Evolutionary conservation across 2,329 filamentous ascomycete genomes (phyloP).

Genomic region (Bipolaris zeicola): DNA sequence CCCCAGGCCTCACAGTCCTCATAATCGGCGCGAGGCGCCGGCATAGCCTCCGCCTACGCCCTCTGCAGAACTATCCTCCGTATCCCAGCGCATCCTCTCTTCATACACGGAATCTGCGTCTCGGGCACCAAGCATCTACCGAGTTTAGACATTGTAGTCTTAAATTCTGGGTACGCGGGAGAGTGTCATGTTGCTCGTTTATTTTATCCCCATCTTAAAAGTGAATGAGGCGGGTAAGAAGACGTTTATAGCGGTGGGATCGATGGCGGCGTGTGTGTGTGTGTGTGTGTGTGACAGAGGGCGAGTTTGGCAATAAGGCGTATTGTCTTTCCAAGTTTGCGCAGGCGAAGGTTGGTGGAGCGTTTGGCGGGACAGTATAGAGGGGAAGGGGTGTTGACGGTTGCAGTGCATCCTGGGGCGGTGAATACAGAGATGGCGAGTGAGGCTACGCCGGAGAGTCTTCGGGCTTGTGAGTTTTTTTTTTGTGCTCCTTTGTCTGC

Average conservation of each 20-base stretch:
- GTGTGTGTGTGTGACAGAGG: conserved; percentile 25
- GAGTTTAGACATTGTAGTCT: conserved; percentile 46
- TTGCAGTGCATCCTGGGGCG: conserved; percentile 41
- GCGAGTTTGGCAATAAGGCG: conserved; percentile 48
- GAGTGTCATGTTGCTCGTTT: conserved; percentile 40
- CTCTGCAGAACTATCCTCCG: conserved; percentile 14
- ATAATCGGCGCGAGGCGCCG: conserved; percentile 41
- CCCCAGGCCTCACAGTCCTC: conserved; percentile 31
- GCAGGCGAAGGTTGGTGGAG: conserved; percentile 34
- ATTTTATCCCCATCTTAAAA: conserved; percentile 40
- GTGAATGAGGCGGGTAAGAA: conserved; percentile 18
- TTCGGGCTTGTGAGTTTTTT: conserved; percentile 29
- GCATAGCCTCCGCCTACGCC: conserved; percentile 15
- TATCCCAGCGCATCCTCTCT: conserved; percentile 14
- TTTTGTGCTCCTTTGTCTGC: background rate
- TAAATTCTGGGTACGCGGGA: conserved; percentile 17
- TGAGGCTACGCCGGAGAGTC: conserved; percentile 32
- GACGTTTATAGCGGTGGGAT: conserved; percentile 34
- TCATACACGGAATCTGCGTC: background rate
- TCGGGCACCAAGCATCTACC: conserved; percentile 15
- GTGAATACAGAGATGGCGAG: conserved; percentile 40
- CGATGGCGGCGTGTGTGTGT: conserved; percentile 35
- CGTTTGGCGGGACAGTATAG: conserved; percentile 33
- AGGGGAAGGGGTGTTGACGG: conserved; percentile 26
- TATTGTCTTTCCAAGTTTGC: conserved; percentile 42